These are phyloP conservation scores for Phoma sp. DNA, from an alignment of 2,329 filamentous ascomycete genomes.

Conservation along the genomic window DNA sequence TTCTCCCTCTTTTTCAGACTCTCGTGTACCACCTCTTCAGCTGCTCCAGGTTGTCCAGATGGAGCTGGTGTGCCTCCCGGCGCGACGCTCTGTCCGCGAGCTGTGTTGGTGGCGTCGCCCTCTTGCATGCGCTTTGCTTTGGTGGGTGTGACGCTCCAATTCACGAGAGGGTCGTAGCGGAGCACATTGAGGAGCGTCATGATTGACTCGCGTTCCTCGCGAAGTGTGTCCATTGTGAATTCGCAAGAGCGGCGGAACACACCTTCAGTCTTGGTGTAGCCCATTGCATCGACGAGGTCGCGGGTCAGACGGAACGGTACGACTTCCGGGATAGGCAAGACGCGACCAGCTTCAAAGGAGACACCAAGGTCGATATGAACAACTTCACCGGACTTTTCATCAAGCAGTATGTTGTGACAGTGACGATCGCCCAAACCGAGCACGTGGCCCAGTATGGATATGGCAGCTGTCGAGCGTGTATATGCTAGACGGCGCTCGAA, in stretches of 20 bases:
- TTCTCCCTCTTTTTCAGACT: slow-evolving; percentile 53
- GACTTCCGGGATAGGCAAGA: slow-evolving; percentile 93
- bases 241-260: slow-evolving; percentile 98
- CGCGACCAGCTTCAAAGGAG: slow-evolving; percentile 93
- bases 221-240: slow-evolving; percentile 91
- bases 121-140: slow-evolving; percentile 73
- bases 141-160: slow-evolving; percentile 84
- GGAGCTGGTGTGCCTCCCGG: slow-evolving; percentile 42
- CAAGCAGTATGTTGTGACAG: slow-evolving; percentile 94
- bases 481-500: slow-evolving; percentile 89
- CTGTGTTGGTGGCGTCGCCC: slow-evolving; percentile 59
- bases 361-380: slow-evolving; percentile 98
- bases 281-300: slow-evolving; percentile 97
- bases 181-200: slow-evolving; percentile 98
- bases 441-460: slow-evolving; percentile 93
- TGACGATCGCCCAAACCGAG: slow-evolving; percentile 93
- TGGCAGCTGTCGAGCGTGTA: slow-evolving; percentile 89
- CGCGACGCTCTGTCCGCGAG: slow-evolving; percentile 40
- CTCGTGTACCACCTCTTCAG: slow-evolving; percentile 37
- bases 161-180: slow-evolving; percentile 96
- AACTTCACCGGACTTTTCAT: slow-evolving; percentile 87
- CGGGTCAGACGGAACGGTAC: slow-evolving; percentile 94
- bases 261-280: slow-evolving; percentile 91
- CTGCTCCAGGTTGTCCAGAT: slow-evolving; percentile 21
- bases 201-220: slow-evolving; percentile 95